Conservation (phyloP, 108 stramenopile genomes). For the Bacterosira constricta region DNA sequence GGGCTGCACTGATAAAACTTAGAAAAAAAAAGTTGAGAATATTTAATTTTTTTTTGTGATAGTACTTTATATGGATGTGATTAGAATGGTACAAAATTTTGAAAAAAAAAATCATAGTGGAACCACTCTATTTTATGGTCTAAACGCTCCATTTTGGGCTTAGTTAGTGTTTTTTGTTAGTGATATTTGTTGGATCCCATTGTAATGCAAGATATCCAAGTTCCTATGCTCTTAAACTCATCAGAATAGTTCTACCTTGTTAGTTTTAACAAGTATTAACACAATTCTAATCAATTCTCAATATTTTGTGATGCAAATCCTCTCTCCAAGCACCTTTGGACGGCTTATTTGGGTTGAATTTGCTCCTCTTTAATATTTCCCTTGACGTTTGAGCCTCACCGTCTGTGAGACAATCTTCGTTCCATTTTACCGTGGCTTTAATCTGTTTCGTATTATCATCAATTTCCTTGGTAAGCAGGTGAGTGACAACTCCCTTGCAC, state of each 20-base stretch:
- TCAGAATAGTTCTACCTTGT: no score
- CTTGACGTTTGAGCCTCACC: neutral
- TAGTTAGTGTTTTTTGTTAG: neutral
- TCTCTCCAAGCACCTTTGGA: neutral
- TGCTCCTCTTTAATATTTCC: neutral
- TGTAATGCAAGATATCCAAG: no score
- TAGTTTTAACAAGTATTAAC: neutral
- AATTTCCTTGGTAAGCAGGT: neutral
- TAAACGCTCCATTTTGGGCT: neutral
- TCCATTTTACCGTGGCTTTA: neutral
- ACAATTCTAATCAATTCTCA: neutral
- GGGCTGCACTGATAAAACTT: neutral
- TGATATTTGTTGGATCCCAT: neutral
- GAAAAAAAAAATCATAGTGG: neutral
- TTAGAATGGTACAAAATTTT: neutral
- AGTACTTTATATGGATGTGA: neutral
- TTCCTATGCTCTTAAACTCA: no score
- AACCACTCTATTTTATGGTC: no score
- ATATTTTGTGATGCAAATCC: conserved; percentile 1
- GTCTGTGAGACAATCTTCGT: neutral
- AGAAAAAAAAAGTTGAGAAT: neutral
- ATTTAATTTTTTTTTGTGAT: neutral
- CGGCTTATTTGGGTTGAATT: conserved; percentile 3
- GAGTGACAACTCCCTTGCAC: neutral
- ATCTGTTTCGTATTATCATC: neutral